Evolutionary conservation across 2,329 filamentous ascomycete genomes (phyloP).

Genomic region (Daldinia eschscholtzii): DNA sequence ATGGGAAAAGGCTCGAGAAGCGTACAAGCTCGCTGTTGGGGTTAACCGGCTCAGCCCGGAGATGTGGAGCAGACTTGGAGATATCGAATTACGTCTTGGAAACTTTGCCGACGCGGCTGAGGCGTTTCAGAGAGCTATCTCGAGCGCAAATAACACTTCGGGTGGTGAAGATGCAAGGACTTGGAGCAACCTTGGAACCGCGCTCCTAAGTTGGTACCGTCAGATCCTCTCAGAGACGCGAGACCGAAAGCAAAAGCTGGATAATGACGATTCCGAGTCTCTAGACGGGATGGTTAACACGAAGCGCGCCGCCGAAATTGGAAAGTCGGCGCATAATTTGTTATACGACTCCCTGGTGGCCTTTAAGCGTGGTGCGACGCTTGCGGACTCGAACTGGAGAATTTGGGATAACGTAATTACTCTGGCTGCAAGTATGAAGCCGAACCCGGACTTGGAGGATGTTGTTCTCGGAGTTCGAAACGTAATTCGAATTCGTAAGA

Average conservation of each 20-base stretch:
- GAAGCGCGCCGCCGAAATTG: conserved; percentile 47
- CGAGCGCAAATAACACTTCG: conserved; percentile 67
- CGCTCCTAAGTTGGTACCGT: conserved; percentile 77
- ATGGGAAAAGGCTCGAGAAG: conserved; percentile 76
- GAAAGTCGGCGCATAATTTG: conserved; percentile 68
- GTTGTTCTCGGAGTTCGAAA: conserved; percentile 80
- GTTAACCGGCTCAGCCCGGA: conserved; percentile 85
- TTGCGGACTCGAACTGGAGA: conserved; percentile 87
- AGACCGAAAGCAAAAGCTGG: conserved; percentile 38
- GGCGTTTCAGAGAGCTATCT: conserved; percentile 85
- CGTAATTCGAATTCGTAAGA: conserved; percentile 80
- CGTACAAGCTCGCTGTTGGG: conserved; percentile 81
- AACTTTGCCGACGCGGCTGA: conserved; percentile 84
- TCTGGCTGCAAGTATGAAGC: conserved; percentile 81
- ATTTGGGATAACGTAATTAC: conserved; percentile 98
- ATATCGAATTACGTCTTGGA: conserved; percentile 83
- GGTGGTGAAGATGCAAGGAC: conserved; percentile 92
- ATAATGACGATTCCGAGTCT: conserved; percentile 42
- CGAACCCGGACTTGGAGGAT: conserved; percentile 76
- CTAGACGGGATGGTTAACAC: conserved; percentile 51
- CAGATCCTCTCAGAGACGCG: conserved; percentile 61
- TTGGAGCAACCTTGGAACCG: conserved; percentile 94
- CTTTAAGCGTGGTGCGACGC: conserved; percentile 85
- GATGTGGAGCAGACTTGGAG: conserved; percentile 91
- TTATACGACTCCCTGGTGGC: conserved; percentile 83